Conservation (phyloP, 73 alveolate genomes). For the Tetrahymena malaccensis region DNA sequence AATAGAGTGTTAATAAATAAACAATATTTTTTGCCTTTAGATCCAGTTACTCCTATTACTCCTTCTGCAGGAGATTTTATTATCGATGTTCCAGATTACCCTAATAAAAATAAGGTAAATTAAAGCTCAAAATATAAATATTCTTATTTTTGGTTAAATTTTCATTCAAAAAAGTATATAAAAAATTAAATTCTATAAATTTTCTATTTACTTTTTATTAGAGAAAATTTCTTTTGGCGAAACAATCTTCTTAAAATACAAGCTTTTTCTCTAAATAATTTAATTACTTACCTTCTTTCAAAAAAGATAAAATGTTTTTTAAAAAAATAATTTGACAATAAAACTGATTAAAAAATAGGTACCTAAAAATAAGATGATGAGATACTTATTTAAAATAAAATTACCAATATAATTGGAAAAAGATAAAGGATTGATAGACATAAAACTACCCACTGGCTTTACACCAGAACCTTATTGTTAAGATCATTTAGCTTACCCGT, state of each 20-base stretch:
- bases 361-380: not conserved
- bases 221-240: too few relatives aligned
- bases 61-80: not conserved
- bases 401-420: not conserved
- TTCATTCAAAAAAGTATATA: too few relatives aligned
- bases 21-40: not conserved
- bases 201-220: too few relatives aligned
- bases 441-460: not conserved
- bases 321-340: too few relatives aligned
- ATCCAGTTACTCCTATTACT: not conserved
- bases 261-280: too few relatives aligned
- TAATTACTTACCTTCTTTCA: too few relatives aligned
- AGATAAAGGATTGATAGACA: not conserved
- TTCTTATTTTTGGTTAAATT: too few relatives aligned
- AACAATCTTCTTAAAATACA: too few relatives aligned
- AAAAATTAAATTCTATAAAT: too few relatives aligned
- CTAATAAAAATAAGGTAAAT: not conserved
- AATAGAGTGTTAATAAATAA: not conserved
- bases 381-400: not conserved
- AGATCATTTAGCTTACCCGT: not conserved
- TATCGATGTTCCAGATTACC: not conserved
- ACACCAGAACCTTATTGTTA: not conserved
- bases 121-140: not conserved
- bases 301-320: too few relatives aligned
- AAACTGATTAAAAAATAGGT: not conserved